Conservation (phyloP, 805 yeast genomes). For the Zygoascus ofunaensis region DNA sequence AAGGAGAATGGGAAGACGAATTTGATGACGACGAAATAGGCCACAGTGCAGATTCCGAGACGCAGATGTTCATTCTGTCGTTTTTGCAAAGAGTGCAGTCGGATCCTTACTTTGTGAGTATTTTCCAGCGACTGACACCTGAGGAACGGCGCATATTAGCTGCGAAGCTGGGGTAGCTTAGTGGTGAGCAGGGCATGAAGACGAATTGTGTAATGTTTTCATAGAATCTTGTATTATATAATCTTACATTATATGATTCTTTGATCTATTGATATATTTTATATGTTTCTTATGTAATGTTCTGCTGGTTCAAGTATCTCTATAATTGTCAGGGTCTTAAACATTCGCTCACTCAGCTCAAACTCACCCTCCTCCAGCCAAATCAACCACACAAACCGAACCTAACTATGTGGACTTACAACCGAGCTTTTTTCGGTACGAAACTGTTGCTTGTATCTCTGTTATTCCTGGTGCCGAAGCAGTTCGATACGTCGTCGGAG, state of each 20-base stretch:
- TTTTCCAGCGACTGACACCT: neutral
- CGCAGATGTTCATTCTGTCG: conserved; percentile 18
- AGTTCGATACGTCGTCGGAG: conserved; percentile 43
- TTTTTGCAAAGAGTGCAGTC: conserved; percentile 22
- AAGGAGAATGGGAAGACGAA: conserved; percentile 57
- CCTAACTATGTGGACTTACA: neutral
- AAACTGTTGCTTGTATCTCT: conserved; percentile 29
- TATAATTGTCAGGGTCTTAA: no score
- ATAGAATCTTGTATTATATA: no score
- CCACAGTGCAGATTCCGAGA: conserved; percentile 15
- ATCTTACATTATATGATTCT: no score
- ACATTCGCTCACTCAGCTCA: no score
- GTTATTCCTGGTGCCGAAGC: conserved; percentile 33
- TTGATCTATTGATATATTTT: no score
- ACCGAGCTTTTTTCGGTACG: conserved; percentile 5
- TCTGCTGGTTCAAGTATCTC: no score
- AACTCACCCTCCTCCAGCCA: no score
- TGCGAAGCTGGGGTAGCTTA: neutral
- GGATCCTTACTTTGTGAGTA: neutral
- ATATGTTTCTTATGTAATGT: no score
- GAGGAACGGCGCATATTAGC: neutral
- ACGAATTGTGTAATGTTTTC: no score
- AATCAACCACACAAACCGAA: no score
- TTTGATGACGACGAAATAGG: conserved; percentile 68
- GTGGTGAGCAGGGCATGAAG: neutral